phyloP scores from a whole-genome alignment of 1,284 basidiomycete genomes.

The Puccinia sorghi region DNA sequence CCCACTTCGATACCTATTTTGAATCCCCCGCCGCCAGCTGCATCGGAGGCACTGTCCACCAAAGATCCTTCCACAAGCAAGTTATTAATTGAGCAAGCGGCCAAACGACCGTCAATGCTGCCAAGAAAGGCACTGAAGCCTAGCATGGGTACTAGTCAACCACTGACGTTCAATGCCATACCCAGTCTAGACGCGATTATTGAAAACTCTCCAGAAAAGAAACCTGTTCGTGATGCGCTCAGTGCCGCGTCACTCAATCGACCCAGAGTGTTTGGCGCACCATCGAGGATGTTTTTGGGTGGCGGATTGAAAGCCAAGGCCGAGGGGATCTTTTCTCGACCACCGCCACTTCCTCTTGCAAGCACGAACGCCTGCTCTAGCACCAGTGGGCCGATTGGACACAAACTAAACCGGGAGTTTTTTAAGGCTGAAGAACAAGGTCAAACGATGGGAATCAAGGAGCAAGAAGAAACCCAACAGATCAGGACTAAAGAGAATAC shows the following conservation, averaged over 20 bases:
- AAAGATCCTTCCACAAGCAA: neutral
- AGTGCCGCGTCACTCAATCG: conserved; percentile 39
- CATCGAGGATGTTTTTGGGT: conserved; percentile 36
- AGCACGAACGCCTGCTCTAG: neutral
- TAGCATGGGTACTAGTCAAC: conserved; percentile 34
- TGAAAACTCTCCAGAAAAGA: conserved; percentile 43
- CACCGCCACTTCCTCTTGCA: neutral
- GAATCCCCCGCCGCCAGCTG: neutral
- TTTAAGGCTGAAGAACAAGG: neutral
- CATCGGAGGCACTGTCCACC: neutral
- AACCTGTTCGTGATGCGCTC: conserved; percentile 27
- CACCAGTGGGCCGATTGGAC: neutral
- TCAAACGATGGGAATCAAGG: neutral
- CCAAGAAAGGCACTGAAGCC: conserved; percentile 42
- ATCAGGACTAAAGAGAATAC: conserved; percentile 4
- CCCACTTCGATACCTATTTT: conserved; percentile 46
- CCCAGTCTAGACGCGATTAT: conserved; percentile 36
- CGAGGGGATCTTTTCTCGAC: conserved; percentile 16
- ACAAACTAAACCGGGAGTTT: neutral
- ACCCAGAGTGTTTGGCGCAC: conserved; percentile 8
- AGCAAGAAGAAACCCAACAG: neutral
- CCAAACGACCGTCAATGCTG: conserved; percentile 42
- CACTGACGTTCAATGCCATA: conserved; percentile 16
- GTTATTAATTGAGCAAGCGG: conserved; percentile 14
- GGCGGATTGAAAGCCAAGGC: conserved; percentile 45